Conservation (phyloP, 176 grass and related monocot species). For the Bromus sterilis region DNA sequence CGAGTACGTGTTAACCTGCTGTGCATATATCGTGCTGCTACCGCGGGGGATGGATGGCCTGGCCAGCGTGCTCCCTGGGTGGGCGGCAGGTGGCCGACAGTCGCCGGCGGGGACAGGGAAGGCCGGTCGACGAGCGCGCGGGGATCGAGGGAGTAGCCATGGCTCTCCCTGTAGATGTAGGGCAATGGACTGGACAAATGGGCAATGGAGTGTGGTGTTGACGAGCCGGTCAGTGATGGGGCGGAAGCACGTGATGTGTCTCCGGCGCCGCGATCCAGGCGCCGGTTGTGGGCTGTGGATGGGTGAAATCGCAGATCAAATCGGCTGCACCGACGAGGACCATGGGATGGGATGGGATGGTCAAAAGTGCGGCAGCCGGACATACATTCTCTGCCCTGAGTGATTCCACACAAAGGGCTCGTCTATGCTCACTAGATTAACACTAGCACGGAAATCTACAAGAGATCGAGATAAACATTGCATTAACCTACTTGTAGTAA, state of each 20-base stretch:
- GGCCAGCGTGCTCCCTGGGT: constrained; percentile 23
- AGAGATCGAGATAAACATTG: background rate
- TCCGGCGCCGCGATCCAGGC: background rate
- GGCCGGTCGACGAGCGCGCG: background rate
- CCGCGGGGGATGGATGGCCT: constrained; percentile 9
- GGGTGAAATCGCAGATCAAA: background rate
- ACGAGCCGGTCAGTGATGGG: background rate
- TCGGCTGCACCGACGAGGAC: background rate
- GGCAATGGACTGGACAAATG: background rate
- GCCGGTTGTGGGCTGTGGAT: background rate
- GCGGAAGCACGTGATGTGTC: constrained; percentile 24
- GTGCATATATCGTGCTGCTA: constrained; percentile 22
- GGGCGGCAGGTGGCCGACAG: constrained; percentile 51
- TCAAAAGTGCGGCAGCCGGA: background rate
- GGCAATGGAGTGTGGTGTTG: background rate
- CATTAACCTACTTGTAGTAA: no score
- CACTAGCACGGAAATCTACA: background rate
- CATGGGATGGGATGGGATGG: background rate
- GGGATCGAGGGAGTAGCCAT: background rate
- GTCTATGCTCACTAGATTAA: background rate
- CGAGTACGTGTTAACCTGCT: constrained; percentile 11
- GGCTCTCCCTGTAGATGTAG: no score
- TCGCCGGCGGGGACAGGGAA: background rate
- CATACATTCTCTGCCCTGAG: background rate
- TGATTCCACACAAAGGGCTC: background rate